phyloP scores from a whole-genome alignment of 1,139 yeast species.

The Protomyces gravidus region DNA sequence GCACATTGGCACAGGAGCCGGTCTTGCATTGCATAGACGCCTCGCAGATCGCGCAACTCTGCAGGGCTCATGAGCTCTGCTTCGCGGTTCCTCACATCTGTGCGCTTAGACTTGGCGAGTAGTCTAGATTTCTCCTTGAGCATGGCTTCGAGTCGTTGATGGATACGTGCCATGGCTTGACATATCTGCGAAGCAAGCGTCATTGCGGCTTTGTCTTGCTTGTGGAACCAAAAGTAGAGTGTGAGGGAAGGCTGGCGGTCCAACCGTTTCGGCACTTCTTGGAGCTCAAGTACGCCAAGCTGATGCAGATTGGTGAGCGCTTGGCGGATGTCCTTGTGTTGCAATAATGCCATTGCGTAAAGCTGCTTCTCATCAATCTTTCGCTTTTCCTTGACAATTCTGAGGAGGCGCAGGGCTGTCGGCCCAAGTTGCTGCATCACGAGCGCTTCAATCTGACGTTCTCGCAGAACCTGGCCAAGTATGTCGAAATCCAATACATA shows the following conservation, averaged over 20 bases:
- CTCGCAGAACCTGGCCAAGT: conserved; percentile 46
- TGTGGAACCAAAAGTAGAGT: conserved; percentile 73
- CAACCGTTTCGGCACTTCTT: conserved; percentile 87
- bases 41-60: conserved; percentile 18
- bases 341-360: conserved; percentile 56
- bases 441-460: conserved; percentile 57
- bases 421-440: conserved; percentile 48
- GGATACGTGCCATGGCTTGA: conserved; percentile 18
- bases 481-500: conserved; percentile 41
- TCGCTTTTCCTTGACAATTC: conserved; percentile 63
- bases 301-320: conserved; percentile 42
- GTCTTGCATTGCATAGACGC: conserved; percentile 15
- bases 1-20: conserved; percentile 12
- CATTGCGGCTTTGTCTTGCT: conserved; percentile 50
- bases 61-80: conserved; percentile 15
- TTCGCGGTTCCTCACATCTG: conserved; percentile 19
- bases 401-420: conserved; percentile 58
- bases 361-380: conserved; percentile 76
- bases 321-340: conserved; percentile 67
- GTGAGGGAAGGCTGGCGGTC: conserved; percentile 91
- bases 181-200: conserved; percentile 48
- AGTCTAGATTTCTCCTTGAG: conserved; percentile 1
- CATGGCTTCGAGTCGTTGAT: conserved; percentile 15
- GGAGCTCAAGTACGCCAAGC: conserved; percentile 49
- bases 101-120: conserved; percentile 21